Conservation (phyloP, 1,284 basidiomycete species). For the Erythrobasidium hasegawianum region DNA sequence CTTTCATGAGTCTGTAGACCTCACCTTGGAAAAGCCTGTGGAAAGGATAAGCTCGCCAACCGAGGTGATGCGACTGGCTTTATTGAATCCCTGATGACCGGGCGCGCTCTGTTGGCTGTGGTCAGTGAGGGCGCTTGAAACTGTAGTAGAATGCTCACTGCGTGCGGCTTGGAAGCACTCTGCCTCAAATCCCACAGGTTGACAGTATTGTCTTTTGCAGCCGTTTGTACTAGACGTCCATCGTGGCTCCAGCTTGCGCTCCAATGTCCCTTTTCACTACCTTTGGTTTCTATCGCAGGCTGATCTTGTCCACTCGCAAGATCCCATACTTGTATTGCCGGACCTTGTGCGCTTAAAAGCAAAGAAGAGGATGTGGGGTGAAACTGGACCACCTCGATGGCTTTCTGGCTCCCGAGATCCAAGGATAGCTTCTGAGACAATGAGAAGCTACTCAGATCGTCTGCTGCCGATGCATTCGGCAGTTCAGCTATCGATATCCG, state of each 20-base stretch:
- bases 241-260: constrained; percentile 49
- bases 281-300: constrained; percentile 40
- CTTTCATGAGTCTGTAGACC: background rate
- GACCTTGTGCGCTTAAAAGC: constrained; percentile 43
- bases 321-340: constrained; percentile 48
- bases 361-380: constrained; percentile 51
- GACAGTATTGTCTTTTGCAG: constrained; percentile 48
- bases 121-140: constrained; percentile 6
- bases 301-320: constrained; percentile 35
- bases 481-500: constrained; percentile 36
- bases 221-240: constrained; percentile 47
- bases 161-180: constrained; percentile 25
- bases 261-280: constrained; percentile 47
- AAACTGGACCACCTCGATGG: constrained; percentile 48
- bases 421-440: constrained; percentile 8
- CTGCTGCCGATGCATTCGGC: constrained; percentile 4
- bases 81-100: constrained; percentile 37
- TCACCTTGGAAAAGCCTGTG: constrained; percentile 49
- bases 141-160: constrained; percentile 13
- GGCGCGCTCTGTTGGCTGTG: constrained; percentile 21
- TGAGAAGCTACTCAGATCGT: background rate
- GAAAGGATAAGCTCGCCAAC: constrained; percentile 49
- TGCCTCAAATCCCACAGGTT: constrained; percentile 49
- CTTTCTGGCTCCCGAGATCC: constrained; percentile 14
- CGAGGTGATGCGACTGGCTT: constrained; percentile 44